Evolutionary conservation across 441 rosid species (phyloP).

Genomic region (Capsella rubella): DNA sequence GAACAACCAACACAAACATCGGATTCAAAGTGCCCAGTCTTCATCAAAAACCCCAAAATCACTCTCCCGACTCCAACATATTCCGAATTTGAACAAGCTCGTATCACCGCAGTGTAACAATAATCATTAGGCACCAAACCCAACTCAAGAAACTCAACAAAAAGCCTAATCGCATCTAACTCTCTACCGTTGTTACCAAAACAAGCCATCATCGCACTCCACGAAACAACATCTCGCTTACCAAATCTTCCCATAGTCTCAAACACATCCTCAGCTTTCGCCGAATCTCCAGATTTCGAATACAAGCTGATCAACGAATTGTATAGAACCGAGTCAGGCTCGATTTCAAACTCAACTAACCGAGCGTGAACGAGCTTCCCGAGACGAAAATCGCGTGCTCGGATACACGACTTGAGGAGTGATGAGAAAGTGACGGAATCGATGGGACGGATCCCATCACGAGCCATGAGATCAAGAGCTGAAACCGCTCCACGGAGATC

Average conservation of each 20-base stretch:
- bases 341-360: conserved; percentile 48
- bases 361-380: conserved; percentile 56
- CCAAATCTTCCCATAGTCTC: conserved; percentile 47
- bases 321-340: conserved; percentile 56
- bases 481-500: conserved; percentile 56
- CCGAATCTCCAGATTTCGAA: conserved; percentile 55
- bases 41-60: conserved; percentile 54
- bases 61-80: conserved; percentile 43
- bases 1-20: conserved; percentile 65
- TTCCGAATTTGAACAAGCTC: conserved; percentile 56
- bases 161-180: conserved; percentile 45
- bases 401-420: conserved; percentile 69
- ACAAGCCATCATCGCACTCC: conserved; percentile 67
- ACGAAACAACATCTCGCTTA: conserved; percentile 56
- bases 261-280: conserved; percentile 53
- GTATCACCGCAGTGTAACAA: conserved; percentile 57
- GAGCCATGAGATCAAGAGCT: conserved; percentile 52
- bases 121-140: conserved; percentile 61
- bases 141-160: conserved; percentile 53
- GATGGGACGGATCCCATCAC: conserved; percentile 44
- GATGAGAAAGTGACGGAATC: conserved; percentile 58
- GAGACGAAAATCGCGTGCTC: conserved; percentile 57
- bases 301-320: conserved; percentile 69
- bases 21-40: conserved; percentile 53
- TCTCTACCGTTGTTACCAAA: conserved; percentile 49